Percentiles rank a stretch among this genome's conserved stretches.
These are phyloP conservation scores for Plasmodium inui DNA, from an alignment of 169 alveolate species.

Conservation along the genomic window DNA sequence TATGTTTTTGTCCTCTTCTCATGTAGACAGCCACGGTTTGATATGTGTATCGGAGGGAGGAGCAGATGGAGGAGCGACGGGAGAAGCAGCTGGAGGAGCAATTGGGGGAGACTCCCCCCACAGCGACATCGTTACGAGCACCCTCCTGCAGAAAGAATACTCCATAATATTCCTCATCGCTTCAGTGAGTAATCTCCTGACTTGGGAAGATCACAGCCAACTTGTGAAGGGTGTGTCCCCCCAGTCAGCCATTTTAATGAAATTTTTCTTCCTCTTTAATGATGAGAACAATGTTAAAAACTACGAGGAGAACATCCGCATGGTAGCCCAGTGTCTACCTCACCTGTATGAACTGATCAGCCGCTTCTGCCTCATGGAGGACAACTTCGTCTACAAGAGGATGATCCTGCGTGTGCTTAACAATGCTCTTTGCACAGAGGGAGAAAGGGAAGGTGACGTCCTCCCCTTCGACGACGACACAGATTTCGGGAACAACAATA, in stretches of 20 bases:
- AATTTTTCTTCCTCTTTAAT: slow-evolving; percentile 28
- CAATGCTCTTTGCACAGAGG: neutral
- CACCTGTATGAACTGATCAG: slow-evolving; percentile 18
- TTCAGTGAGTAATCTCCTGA: slow-evolving; percentile 12
- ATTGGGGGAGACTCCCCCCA: too few species aligned
- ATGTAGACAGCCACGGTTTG: neutral
- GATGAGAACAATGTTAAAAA: neutral
- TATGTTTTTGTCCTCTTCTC: slow-evolving; percentile 15
- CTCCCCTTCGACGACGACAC: neutral
- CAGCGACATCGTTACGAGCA: slow-evolving; percentile 24
- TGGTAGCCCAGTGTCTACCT: neutral
- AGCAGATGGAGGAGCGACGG: neutral
- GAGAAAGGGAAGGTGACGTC: neutral
- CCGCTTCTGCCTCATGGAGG: slow-evolving; percentile 9
- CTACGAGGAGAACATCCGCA: slow-evolving; percentile 6
- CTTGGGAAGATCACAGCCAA: slow-evolving; percentile 9
- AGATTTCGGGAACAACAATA: neutral
- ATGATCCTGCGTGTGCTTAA: neutral
- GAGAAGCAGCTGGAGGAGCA: neutral
- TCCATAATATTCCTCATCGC: slow-evolving; percentile 23
- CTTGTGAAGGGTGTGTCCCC: slow-evolving; percentile 1
- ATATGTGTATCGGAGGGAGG: neutral
- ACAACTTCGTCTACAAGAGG: slow-evolving; percentile 35
- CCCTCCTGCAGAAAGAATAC: slow-evolving; percentile 50
- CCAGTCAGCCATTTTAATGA: slow-evolving; percentile 18